Evolutionary conservation across 2,329 filamentous ascomycete genomes (phyloP), one percentile per base, ranked within the genome.

Genomic region (Dothidotthia symphoricarpi): DNA sequence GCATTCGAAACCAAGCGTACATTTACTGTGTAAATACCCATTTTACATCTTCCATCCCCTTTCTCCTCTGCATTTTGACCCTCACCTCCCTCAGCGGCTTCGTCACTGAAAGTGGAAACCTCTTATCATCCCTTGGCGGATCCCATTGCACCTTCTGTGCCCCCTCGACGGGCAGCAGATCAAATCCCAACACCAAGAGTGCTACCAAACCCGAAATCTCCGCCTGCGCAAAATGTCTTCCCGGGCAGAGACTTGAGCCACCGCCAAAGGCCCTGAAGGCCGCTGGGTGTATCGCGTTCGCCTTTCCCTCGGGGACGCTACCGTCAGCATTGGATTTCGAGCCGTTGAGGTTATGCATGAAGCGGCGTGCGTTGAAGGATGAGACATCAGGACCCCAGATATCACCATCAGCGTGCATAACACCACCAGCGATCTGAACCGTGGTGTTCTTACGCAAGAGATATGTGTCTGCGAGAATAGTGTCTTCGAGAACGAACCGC

Each of bases 341-440:
- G 24, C 56, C 58, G 12, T 31, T 44, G 3, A 22, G 12, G 16
- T 32, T 43, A 34, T 52, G 38, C 0, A 71, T 42, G 49, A 75
- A 76, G 8, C 72, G 69, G 6, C 47, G 27, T 0, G 72, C 62
- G 24, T 73, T 68, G 52, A 76, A 76, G 1, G 42, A 33, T 2
- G 47, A 45, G 1, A 60, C 69, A 25, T 74, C 67, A 1, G 62
- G 47, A 3, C 74, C 73, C 73, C 73, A 76, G 35, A 75, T 66
- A 1, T 56, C 46, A 6, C 50, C 35, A 14, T 71, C 63, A 2
- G 57, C 48, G 40, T 76, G 73, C 11, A 74, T 66, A 4, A 72
- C 63, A 8, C 67, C 66, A 10, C 68, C 68, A 0, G 69, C 66
- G 22, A 76, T 67, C 45, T 75, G 71, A 4, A 76, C 62, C 1